phyloP scores from a whole-genome alignment of 805 yeast genomes.

The Zygosaccharomyces bisporus region DNA sequence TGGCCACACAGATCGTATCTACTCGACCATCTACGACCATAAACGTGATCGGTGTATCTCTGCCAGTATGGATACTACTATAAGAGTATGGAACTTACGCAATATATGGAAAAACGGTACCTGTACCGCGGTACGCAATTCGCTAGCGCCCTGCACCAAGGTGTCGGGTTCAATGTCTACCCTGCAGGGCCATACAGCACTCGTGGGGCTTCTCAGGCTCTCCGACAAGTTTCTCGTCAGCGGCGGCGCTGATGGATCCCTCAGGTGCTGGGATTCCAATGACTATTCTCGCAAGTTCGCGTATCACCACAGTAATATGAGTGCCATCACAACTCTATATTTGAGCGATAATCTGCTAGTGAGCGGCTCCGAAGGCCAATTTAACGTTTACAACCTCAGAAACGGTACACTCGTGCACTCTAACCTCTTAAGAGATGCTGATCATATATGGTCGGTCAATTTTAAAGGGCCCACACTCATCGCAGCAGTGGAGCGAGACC shows the following conservation, averaged over 20 bases:
- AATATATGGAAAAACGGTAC: conserved; percentile 56
- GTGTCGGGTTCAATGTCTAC: conserved; percentile 45
- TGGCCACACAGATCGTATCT: conserved; percentile 86
- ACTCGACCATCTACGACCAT: conserved; percentile 80
- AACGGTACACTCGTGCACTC: conserved; percentile 69
- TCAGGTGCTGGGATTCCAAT: conserved; percentile 89
- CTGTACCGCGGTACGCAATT: conserved; percentile 23
- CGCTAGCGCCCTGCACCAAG: conserved; percentile 28
- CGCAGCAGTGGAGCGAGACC: conserved; percentile 80
- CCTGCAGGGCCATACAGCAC: conserved; percentile 80
- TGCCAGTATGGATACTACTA: conserved; percentile 86
- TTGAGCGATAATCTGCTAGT: conserved; percentile 80
- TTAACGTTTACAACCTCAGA: conserved; percentile 81
- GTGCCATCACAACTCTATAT: conserved; percentile 90
- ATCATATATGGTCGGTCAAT: conserved; percentile 92
- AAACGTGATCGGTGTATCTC: conserved; percentile 77
- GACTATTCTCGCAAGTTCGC: conserved; percentile 62
- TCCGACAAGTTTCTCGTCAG: conserved; percentile 75
- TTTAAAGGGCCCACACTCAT: conserved; percentile 81
- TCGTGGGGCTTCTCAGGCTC: conserved; percentile 83
- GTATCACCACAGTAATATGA: conserved; percentile 71
- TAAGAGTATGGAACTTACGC: conserved; percentile 83
- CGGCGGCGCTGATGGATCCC: conserved; percentile 93
- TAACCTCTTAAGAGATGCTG: conserved; percentile 70
- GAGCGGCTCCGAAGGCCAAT: conserved; percentile 83